Evolutionary conservation across 2,329 filamentous ascomycete genomes (phyloP), one percentile per base, ranked within the genome.

Genomic region (Arthroderma uncinatum): DNA sequence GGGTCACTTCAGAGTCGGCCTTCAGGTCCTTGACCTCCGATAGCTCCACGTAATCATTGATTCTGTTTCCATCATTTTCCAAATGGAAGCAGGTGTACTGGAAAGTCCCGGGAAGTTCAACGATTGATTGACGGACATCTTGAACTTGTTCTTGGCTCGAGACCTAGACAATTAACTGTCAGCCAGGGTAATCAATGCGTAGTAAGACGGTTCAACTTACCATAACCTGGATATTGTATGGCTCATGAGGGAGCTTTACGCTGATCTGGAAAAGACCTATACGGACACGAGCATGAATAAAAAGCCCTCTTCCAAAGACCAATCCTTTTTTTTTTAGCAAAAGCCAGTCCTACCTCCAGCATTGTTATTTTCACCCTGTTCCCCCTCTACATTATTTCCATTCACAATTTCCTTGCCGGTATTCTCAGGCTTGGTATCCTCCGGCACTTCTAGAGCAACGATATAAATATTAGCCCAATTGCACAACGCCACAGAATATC

Each of bases 31-130:
- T 80, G 57, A 98, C 87, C 69, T 98, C 92, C 56, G 89, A 90
- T 61, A 98, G 81, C 70, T 94, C 86, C 59, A 94, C 82, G 66
- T 93, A 97, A 73, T 98, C 93, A 72, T 97, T 97, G 79, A 98
- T 86, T 63, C 87, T 86, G 73, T 87, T 78, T 64, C 89, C 89
- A 59, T 88, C 85, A 75, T 91, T 85, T 75, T 97, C 91, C 66
- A 98, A 84, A 75, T 98, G 93, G 78, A 98, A 98, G 79, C 93
- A 98, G 55, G 93, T 95, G 77, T 96, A 96, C 73, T 95, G 90
- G 76, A 96, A 93, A 54, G 92, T 94, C 59, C 86, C 81, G 4
- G 93, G 93, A 53, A 90, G 81, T 74, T 98, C 93, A 74, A 96
- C 90, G 70, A 98, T 87, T 61, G 91, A 92, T 74, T 97, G 93